Conservation (phyloP, 1,284 basidiomycete genomes). For the Ustilago bromivora region DNA sequence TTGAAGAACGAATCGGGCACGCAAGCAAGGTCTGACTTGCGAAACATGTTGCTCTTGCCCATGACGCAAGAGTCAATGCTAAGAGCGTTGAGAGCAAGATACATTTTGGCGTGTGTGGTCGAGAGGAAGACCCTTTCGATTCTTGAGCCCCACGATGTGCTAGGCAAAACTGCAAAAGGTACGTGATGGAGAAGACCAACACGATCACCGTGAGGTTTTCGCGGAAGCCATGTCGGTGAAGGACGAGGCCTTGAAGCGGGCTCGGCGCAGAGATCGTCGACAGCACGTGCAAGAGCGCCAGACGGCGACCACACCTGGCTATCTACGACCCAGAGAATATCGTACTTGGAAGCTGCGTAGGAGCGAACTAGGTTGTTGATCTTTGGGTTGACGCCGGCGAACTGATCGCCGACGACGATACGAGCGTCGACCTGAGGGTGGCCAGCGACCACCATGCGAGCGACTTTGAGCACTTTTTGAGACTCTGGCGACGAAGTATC, state of each 20-base stretch:
- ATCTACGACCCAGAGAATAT: slow-evolving; percentile 96
- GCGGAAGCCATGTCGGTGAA: slow-evolving; percentile 51
- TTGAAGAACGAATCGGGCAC: slow-evolving; percentile 69
- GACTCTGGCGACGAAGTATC: slow-evolving; percentile 40
- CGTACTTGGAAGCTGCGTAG: slow-evolving; percentile 81
- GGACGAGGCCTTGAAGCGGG: slow-evolving; percentile 71
- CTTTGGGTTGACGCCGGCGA: slow-evolving; percentile 92
- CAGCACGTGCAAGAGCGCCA: slow-evolving; percentile 85
- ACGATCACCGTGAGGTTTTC: slow-evolving; percentile 46
- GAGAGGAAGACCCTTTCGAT: slow-evolving; percentile 95
- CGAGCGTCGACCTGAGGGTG: slow-evolving; percentile 59
- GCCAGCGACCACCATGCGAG: slow-evolving; percentile 51
- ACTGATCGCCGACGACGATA: slow-evolving; percentile 69
- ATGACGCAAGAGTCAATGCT: slow-evolving; percentile 94
- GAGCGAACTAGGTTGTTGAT: slow-evolving; percentile 93
- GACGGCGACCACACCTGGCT: slow-evolving; percentile 86
- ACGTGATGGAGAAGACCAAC: slow-evolving; percentile 96
- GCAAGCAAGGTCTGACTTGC: slow-evolving; percentile 84
- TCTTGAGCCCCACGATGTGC: slow-evolving; percentile 76
- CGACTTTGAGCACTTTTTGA: slow-evolving; percentile 62
- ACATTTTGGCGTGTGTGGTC: slow-evolving; percentile 99
- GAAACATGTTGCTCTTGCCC: slow-evolving; percentile 95
- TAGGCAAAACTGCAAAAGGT: slow-evolving; percentile 82
- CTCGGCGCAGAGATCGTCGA: slow-evolving; percentile 85
- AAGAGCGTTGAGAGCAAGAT: slow-evolving; percentile 88